These are phyloP conservation scores for Neurospora sp. DNA, from an alignment of 2,329 filamentous ascomycete genomes.

Conservation along the genomic window DNA sequence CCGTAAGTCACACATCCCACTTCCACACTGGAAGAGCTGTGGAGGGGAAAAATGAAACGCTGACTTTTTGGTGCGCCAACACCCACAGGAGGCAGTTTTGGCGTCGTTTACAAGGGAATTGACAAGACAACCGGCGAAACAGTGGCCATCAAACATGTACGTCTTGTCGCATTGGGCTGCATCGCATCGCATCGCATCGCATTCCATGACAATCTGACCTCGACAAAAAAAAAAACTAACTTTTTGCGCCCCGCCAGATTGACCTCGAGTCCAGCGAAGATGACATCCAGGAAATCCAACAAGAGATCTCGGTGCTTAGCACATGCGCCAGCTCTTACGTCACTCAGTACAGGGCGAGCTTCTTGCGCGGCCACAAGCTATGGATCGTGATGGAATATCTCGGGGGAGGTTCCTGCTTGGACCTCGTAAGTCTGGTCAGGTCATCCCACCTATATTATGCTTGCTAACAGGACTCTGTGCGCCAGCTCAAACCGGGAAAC, in stretches of 20 bases:
- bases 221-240: background rate
- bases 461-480: conserved; percentile 21
- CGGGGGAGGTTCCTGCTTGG: conserved; percentile 88
- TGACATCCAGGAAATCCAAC: conserved; percentile 96
- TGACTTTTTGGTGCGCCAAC: conserved; percentile 4
- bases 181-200: background rate
- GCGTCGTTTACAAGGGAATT: conserved; percentile 93
- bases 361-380: conserved; percentile 89
- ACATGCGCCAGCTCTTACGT: conserved; percentile 92
- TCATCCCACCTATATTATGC: background rate
- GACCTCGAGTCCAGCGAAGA: conserved; percentile 98
- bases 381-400: conserved; percentile 99
- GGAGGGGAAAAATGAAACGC: background rate
- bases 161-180: conserved; percentile 22
- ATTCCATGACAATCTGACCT: background rate
- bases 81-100: conserved; percentile 76
- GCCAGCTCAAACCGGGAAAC: conserved; percentile 75
- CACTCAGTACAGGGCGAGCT: conserved; percentile 93
- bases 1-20: conserved; percentile 48
- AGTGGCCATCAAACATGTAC: conserved; percentile 92
- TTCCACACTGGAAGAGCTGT: too few species aligned
- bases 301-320: conserved; percentile 90
- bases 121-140: conserved; percentile 84
- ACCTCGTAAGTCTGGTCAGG: conserved; percentile 53
- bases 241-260: conserved; percentile 51